Percentiles rank a stretch among this genome's conserved stretches.
Evolutionary conservation across 371 early-diverging fungal species (phyloP).

Genomic region (Mucor circinelloides): DNA sequence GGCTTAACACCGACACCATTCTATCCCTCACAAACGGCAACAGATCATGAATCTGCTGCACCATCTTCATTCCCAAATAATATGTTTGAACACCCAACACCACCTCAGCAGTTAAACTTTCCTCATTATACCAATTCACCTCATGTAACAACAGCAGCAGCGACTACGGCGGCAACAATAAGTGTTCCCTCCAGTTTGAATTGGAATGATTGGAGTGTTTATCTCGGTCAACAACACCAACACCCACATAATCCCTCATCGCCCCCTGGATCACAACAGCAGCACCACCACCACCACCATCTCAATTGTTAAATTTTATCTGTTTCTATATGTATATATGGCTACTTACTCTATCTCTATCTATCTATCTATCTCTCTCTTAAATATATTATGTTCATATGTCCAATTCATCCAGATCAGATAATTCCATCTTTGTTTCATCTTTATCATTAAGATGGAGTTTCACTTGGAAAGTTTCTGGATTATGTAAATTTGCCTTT

Average conservation of each 20-base stretch:
- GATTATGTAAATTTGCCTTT: neutral
- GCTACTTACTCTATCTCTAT: neutral
- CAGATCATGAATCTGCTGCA: neutral
- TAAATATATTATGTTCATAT: neutral
- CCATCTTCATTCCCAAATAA: neutral
- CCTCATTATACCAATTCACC: neutral
- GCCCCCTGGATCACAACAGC: neutral
- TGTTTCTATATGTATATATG: neutral
- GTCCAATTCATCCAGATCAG: neutral
- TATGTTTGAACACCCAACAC: neutral
- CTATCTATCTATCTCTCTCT: no score
- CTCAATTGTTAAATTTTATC: neutral
- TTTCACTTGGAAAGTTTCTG: neutral
- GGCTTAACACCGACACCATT: neutral
- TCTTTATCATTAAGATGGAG: neutral
- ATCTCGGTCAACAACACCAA: constrained; percentile 15
- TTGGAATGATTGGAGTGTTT: constrained; percentile 27
- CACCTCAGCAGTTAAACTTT: neutral
- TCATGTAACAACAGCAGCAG: neutral
- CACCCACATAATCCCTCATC: neutral
- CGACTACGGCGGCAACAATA: neutral
- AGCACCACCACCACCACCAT: neutral
- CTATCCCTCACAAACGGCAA: neutral
- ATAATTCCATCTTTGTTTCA: neutral
- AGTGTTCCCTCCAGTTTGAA: constrained; percentile 19